Base-by-base conservation (phyloP, 768 basidiomycete genomes). In the Leccinellum rugosiceps region DNA sequence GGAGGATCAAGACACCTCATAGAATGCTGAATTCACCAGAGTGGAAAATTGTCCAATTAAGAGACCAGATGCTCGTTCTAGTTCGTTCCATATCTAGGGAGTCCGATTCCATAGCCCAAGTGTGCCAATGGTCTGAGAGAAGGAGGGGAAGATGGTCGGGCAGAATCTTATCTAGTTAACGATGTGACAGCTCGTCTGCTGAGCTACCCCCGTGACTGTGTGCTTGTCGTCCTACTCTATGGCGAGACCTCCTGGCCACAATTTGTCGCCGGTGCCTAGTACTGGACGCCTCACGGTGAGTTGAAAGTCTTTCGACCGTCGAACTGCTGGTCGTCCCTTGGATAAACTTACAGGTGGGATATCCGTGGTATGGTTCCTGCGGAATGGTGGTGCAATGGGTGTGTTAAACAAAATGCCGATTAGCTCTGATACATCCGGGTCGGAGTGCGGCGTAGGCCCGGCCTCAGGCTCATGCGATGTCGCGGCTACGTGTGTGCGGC, bases 271-370 rank as follows among this genome's bases (percentile, higher is more conserved):
- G 5, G 23, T 14, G 32, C 30, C 23, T 30, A 25, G 15, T 38
- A 7, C 14, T 15, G 31, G 34, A 35, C 15, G 32, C 15, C 70
- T 61, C 55, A 70, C 68, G 1, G 25, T 45, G 14, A 63, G 56
- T 21, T 34, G 19, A 19, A 64, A 49, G 25, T 41, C 57, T 7
- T 58, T 50, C 43, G 41, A 50, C 13, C 17, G 46, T 45, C 25
- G 51, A 41, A 35, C 34, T 15, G 44, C 32, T n/a, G 30, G 43
- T 25, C 31, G 55, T 55, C 21, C 31, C 46, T 9, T 49, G 25
- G 61, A 52, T 11, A 72, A 9, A 11, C 70, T 66, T 13, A 55
- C 52, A 28, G 72, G 64, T 3, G 59, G 53, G 5, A 72, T 57
- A 10, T 63, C 60, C 6, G 21, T 50, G 3, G n/a, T 15, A 15